These are phyloP conservation scores for Neonectria faginata DNA, from an alignment of 2,329 filamentous ascomycete genomes.

Conservation along the genomic window DNA sequence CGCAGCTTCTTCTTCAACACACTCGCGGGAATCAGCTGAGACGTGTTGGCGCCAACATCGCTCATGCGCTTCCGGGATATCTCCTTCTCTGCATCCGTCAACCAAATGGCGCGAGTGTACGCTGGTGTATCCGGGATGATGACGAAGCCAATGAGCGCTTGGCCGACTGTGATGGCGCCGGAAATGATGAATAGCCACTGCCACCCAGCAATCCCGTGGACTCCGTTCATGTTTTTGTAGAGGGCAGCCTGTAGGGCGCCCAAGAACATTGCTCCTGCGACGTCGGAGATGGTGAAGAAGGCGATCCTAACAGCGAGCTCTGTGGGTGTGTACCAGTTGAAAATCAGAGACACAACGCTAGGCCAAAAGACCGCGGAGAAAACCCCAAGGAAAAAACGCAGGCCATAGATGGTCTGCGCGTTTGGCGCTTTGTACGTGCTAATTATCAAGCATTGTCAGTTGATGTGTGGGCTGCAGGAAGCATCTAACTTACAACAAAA, in stretches of 20 bases:
- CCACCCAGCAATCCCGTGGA: slow-evolving; percentile 56
- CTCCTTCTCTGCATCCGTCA: slow-evolving; percentile 45
- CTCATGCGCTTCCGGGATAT: slow-evolving; percentile 46
- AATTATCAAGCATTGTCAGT: neutral
- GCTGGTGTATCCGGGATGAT: slow-evolving; percentile 51
- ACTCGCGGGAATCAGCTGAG: slow-evolving; percentile 42
- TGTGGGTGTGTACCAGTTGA: slow-evolving; percentile 58
- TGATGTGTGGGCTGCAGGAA: neutral
- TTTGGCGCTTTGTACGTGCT: slow-evolving; percentile 51
- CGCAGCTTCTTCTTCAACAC: slow-evolving; percentile 43
- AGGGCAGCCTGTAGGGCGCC: slow-evolving; percentile 58
- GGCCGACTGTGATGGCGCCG: slow-evolving; percentile 55
- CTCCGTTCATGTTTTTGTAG: slow-evolving; percentile 56
- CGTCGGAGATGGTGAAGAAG: slow-evolving; percentile 58
- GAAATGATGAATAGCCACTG: slow-evolving; percentile 61
- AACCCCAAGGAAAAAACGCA: slow-evolving; percentile 60
- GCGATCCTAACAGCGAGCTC: slow-evolving; percentile 57
- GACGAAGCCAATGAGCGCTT: slow-evolving; percentile 55
- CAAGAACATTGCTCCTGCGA: slow-evolving; percentile 58
- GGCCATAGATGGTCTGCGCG: slow-evolving; percentile 51
- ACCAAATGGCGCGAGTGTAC: slow-evolving; percentile 47
- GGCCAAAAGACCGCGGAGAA: slow-evolving; percentile 55
- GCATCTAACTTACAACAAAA: slow-evolving; percentile 37
- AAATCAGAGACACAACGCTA: slow-evolving; percentile 53
- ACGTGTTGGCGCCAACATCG: slow-evolving; percentile 46